phyloP scores from a whole-genome alignment of 306 rosid genomes.

The Corylus avellana region DNA sequence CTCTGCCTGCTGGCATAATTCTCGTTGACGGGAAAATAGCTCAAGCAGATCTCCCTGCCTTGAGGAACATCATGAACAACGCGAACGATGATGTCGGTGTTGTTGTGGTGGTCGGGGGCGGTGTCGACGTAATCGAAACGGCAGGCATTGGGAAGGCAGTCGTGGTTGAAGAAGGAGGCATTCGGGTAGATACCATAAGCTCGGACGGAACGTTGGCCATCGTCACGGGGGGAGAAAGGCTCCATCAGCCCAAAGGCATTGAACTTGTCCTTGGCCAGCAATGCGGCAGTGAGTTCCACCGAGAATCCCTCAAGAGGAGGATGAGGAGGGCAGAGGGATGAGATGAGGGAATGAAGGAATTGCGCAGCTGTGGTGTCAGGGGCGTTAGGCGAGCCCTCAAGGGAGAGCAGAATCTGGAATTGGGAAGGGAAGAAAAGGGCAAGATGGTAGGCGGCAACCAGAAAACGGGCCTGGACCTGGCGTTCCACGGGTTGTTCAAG shows the following conservation, averaged over 20 bases:
- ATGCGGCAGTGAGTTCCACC: constrained; percentile 48
- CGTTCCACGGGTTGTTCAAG: constrained; percentile 45
- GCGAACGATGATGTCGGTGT: constrained; percentile 63
- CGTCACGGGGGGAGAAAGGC: constrained; percentile 34
- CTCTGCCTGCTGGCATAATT: constrained; percentile 27
- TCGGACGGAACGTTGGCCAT: constrained; percentile 56
- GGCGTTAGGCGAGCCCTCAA: constrained; percentile 55
- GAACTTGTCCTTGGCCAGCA: constrained; percentile 68
- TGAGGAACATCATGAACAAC: constrained; percentile 80
- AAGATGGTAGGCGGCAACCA: constrained; percentile 66
- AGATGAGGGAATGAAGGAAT: constrained; percentile 48
- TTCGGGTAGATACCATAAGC: constrained; percentile 40
- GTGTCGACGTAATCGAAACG: constrained; percentile 74
- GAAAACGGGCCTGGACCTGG: constrained; percentile 66
- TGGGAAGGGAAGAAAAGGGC: constrained; percentile 38
- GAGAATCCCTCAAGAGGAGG: constrained; percentile 40
- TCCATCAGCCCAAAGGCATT: constrained; percentile 83
- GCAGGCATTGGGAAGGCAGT: constrained; percentile 92
- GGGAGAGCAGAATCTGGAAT: constrained; percentile 59
- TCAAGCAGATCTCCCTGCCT: constrained; percentile 83
- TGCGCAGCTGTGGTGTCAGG: constrained; percentile 36
- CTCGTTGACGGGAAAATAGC: constrained; percentile 58
- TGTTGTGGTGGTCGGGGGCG: constrained; percentile 21
- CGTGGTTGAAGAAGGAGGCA: constrained; percentile 68
- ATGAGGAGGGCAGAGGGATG: constrained; percentile 31